phyloP scores from a whole-genome alignment of 805 yeast genomes.

The Metschnikowia similis region DNA sequence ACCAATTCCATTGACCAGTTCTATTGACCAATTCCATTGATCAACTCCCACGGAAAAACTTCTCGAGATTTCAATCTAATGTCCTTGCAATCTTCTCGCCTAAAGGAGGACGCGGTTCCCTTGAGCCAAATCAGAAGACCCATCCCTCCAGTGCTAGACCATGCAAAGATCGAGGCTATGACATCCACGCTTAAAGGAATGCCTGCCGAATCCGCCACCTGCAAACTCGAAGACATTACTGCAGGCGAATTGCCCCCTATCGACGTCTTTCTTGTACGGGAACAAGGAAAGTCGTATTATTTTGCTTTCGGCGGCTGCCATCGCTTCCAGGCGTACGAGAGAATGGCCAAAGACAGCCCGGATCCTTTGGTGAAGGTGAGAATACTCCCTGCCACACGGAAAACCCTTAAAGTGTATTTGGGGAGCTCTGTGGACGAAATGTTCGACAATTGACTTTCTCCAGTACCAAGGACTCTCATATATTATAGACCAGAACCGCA shows the following conservation, averaged over 20 bases:
- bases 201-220: constrained; percentile 64
- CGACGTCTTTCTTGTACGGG: constrained; percentile 68
- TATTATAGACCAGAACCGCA: not conserved
- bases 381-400: constrained; percentile 69
- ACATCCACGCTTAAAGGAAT: constrained; percentile 60
- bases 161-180: constrained; percentile 75
- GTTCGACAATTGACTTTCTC: constrained; percentile 23
- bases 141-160: constrained; percentile 78
- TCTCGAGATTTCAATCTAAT: not conserved
- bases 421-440: constrained; percentile 62
- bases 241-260: constrained; percentile 77
- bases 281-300: constrained; percentile 56
- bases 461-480: not conserved
- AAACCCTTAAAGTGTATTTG: constrained; percentile 61
- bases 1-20: no score
- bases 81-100: constrained; percentile 49
- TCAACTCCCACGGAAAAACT: no score
- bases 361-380: constrained; percentile 60
- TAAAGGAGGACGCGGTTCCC: constrained; percentile 59
- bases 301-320: constrained; percentile 93
- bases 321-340: constrained; percentile 81
- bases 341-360: constrained; percentile 27
- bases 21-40: no score
- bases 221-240: constrained; percentile 43
- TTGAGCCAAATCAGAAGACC: constrained; percentile 69